Evolutionary conservation across 2,329 filamentous ascomycete species (phyloP), one percentile per base, ranked within the genome.

Genomic region (Talaromyces sp.): DNA sequence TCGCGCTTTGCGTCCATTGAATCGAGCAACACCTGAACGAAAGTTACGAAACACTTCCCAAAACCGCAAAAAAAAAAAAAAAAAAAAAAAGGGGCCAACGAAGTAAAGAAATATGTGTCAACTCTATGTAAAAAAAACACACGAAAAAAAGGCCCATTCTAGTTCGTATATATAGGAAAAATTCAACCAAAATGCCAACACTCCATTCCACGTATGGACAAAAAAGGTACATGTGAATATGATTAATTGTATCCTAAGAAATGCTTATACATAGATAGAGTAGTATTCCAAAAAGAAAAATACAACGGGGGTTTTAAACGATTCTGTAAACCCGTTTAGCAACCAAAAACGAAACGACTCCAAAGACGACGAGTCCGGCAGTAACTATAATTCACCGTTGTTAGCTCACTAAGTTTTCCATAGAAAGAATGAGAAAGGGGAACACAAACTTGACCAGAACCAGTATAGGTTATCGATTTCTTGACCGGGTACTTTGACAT

Each of bases 401-500:
- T 58, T 26, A 61, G 43, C 17, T 12, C 3, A 57, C 14, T 17
- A 41, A 38, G 5, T 26, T 14, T 26, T 31, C 11, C 10, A 48
- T 48, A 26, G 24, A n/a, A 3, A 35, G 59, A 52, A 31, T 53
- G 57, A 35, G n/a, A n/a, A 57, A 56, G 38, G 54, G 24, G 52
- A 41, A 21, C 11, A 67, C 73, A 59, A 74, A 80, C 77, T 81
- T 17, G 81, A 85, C 72, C 82, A 85, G 72, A 92, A 94, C 90
- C 90, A 94, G 26, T 78, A 80, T 56, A 93, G 76, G 68, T 89
- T 89, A 65, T 95, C 91, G 61, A 87, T 79, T 52, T 93, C 88
- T 74, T 97, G 93, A 1, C 94, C 94, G 0, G 94, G 94, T 0
- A 99, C 94, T 81, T 91, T 91, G 38, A 93, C 90, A 80, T 99